Evolutionary conservation across 805 yeast species (phyloP).

Genomic region (Starmera amethionina): DNA sequence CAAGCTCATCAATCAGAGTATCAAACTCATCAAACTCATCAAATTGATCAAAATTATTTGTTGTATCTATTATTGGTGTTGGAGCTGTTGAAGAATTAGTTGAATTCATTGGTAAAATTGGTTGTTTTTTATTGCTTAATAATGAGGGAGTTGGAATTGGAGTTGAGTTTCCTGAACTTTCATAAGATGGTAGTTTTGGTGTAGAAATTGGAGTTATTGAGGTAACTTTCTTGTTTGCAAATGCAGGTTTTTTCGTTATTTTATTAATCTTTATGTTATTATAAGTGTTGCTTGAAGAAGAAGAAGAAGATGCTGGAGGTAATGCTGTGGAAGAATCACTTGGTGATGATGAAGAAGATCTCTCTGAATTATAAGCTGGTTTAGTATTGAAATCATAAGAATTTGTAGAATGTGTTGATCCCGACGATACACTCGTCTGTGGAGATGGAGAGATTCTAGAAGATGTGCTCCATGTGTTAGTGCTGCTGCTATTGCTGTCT

Average conservation of each 20-base stretch:
- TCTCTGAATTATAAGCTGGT: no score
- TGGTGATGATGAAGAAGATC: no score
- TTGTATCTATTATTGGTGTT: slow-evolving; percentile 9
- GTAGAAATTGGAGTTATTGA: slow-evolving; percentile 15
- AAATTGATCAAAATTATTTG: neutral
- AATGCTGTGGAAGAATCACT: no score
- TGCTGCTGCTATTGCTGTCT: no score
- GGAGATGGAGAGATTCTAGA: no score
- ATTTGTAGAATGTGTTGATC: no score
- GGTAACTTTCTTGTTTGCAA: slow-evolving; percentile 5
- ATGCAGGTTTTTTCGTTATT: neutral
- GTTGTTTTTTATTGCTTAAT: neutral
- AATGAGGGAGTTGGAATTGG: slow-evolving; percentile 18
- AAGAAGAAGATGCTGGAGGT: no score
- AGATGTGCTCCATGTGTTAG: no score
- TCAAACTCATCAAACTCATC: slow-evolving; percentile 13
- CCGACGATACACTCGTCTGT: no score
- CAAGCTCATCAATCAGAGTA: slow-evolving; percentile 16
- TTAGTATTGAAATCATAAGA: no score
- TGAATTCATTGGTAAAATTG: neutral
- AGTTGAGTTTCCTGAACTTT: neutral
- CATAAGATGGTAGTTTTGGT: slow-evolving; percentile 10
- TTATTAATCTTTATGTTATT: neutral
- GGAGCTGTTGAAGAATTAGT: neutral
- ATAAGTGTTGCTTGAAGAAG: neutral